phyloP scores from a whole-genome alignment of 805 yeast species.

The Yarrowia bubula region DNA sequence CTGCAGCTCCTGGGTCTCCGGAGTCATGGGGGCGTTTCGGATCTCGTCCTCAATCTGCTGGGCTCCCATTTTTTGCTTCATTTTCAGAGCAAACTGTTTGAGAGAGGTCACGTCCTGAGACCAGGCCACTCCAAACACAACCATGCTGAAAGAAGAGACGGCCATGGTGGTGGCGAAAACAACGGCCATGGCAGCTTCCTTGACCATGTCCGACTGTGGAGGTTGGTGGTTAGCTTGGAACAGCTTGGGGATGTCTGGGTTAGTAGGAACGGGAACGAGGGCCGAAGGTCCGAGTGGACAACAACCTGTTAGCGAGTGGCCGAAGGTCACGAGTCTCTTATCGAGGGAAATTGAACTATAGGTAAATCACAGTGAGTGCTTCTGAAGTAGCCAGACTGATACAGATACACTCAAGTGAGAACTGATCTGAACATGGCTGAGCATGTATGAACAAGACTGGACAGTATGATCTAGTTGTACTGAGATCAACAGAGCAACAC shows the following conservation, averaged over 20 bases:
- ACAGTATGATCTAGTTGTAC: too few relatives aligned
- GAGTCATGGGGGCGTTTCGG: conserved; percentile 9
- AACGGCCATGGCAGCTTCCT: conserved; percentile 83
- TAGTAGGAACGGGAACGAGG: not conserved
- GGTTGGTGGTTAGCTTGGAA: conserved; percentile 86
- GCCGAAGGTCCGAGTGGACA: not conserved
- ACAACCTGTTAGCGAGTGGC: too few relatives aligned
- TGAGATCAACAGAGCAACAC: too few relatives aligned
- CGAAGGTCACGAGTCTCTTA: too few relatives aligned
- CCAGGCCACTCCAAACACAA: conserved; percentile 76
- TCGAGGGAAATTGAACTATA: too few relatives aligned
- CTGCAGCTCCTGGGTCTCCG: conserved; percentile 23
- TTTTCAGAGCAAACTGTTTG: conserved; percentile 67
- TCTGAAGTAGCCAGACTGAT: too few relatives aligned
- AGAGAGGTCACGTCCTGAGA: conserved; percentile 65
- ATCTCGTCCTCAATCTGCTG: conserved; percentile 32
- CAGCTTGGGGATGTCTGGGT: conserved; percentile 57
- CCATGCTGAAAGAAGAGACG: conserved; percentile 67
- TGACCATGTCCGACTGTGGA: conserved; percentile 74
- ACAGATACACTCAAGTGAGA: too few relatives aligned
- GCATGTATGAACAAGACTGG: too few relatives aligned
- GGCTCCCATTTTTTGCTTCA: conserved; percentile 68
- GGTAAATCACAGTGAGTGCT: too few relatives aligned
- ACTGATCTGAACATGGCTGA: too few relatives aligned
- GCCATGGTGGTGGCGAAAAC: conserved; percentile 77